Conservation (phyloP, 2,329 filamentous ascomycete species). For the Escovopsis sp. region DNA sequence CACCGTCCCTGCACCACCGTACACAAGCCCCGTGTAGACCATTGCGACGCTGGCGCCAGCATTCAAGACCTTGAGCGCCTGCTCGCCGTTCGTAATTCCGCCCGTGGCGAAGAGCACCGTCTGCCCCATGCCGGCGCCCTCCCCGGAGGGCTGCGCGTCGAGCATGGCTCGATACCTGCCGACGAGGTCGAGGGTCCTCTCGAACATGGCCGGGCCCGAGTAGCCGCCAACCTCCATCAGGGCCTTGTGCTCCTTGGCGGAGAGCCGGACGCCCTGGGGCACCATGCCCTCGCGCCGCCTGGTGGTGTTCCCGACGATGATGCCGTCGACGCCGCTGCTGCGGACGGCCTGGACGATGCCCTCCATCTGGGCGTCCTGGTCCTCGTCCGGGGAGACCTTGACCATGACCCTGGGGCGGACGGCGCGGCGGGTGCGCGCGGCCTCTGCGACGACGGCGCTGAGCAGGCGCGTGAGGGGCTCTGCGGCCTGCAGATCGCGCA, state of each 20-base stretch:
- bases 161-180: constrained; percentile 61
- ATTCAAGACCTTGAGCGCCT: constrained; percentile 69
- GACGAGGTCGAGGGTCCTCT: constrained; percentile 64
- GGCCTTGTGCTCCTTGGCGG: constrained; percentile 48
- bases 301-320: constrained; percentile 96
- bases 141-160: constrained; percentile 30
- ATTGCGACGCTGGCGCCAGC: constrained; percentile 84
- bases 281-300: constrained; percentile 62
- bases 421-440: constrained; percentile 39
- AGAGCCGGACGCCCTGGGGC: constrained; percentile 50
- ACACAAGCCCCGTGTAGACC: constrained; percentile 68
- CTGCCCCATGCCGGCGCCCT: constrained; percentile 20
- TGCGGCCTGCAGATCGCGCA: constrained; percentile 72
- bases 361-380: constrained; percentile 66
- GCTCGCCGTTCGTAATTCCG: constrained; percentile 75
- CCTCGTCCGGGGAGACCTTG: constrained; percentile 94
- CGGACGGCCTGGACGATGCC: constrained; percentile 81
- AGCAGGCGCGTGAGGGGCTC: constrained; percentile 73
- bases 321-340: constrained; percentile 74
- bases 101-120: constrained; percentile 92
- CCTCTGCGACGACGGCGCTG: constrained; percentile 65
- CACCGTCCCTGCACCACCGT: constrained; percentile 49
- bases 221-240: constrained; percentile 74
- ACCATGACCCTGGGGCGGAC: constrained; percentile 70
- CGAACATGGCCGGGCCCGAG: constrained; percentile 81